Conservation (phyloP, 129 eudicot species). For the Lonicera japonica region DNA sequence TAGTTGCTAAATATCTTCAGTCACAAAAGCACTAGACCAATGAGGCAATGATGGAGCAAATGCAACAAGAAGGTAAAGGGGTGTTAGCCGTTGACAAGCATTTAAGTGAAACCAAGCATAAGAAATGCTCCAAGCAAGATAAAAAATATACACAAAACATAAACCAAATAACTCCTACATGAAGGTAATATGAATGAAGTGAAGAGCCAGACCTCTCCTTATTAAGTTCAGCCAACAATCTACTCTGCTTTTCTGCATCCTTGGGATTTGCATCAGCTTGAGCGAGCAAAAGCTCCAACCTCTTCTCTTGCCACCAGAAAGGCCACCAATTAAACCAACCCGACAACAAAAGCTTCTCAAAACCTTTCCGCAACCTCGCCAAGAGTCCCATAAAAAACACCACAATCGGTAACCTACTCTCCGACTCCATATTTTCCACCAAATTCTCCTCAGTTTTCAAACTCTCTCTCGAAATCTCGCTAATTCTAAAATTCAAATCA, state of each 20-base stretch:
- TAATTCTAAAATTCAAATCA: no score
- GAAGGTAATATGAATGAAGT: background rate
- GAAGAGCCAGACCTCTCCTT: conserved; percentile 50
- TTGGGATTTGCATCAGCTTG: conserved; percentile 80
- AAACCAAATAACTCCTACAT: background rate
- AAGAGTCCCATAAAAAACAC: conserved; percentile 54
- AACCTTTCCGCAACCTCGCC: conserved; percentile 26
- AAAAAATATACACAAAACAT: no score
- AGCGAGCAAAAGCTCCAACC: conserved; percentile 50
- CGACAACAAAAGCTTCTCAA: conserved; percentile 44
- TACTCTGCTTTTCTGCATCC: conserved; percentile 68
- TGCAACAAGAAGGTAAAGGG: no score
- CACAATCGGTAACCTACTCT: conserved; percentile 36
- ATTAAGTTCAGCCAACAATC: conserved; percentile 74
- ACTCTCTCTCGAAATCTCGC: conserved; percentile 8
- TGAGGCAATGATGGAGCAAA: no score
- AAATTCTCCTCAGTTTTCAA: conserved; percentile 11
- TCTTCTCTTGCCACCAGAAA: conserved; percentile 70
- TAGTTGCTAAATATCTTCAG: no score
- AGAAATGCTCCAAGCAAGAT: no score
- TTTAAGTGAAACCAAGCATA: background rate
- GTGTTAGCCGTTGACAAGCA: no score
- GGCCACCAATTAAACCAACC: conserved; percentile 81
- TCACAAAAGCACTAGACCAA: no score
- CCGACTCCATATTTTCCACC: conserved; percentile 14